Conservation (phyloP, 2,329 filamentous ascomycete species). For the Fusarium sp. region DNA sequence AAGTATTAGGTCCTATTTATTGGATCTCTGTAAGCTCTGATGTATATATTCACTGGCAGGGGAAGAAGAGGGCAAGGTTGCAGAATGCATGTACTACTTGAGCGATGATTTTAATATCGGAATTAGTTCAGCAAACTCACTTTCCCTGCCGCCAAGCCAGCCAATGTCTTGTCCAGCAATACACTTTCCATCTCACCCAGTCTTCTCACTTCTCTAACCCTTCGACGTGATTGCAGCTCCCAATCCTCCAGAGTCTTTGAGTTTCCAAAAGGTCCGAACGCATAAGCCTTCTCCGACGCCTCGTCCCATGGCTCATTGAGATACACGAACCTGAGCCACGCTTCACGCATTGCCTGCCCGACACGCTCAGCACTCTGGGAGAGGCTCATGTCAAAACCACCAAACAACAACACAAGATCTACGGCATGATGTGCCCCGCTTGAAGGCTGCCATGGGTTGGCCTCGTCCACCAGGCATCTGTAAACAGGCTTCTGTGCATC, state of each 20-base stretch:
- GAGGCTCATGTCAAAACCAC: conserved; percentile 54
- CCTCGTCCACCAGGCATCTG: conserved; percentile 59
- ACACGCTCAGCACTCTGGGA: conserved; percentile 52
- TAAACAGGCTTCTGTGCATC: conserved; percentile 53
- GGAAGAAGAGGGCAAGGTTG: too few relatives aligned
- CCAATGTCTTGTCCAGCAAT: conserved; percentile 48
- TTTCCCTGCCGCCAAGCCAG: conserved; percentile 49
- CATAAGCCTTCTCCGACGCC: background rate
- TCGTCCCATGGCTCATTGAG: conserved; percentile 54
- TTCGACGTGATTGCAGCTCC: conserved; percentile 21
- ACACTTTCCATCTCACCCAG: conserved; percentile 41
- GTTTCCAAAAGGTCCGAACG: conserved; percentile 57
- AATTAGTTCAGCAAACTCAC: conserved; percentile 56
- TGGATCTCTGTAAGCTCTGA: background rate
- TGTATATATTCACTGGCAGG: accelerated
- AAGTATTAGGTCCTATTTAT: background rate
- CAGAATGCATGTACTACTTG: too few relatives aligned
- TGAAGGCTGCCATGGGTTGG: conserved; percentile 62
- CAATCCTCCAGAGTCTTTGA: conserved; percentile 50
- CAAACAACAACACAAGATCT: conserved; percentile 61
- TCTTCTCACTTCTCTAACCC: conserved; percentile 28
- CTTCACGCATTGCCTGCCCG: conserved; percentile 54
- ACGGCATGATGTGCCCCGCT: conserved; percentile 62
- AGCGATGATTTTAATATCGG: too few relatives aligned
- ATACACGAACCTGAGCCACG: conserved; percentile 57